phyloP scores from a whole-genome alignment of 176 grass and related monocot genomes.

The Cocos nucifera region DNA sequence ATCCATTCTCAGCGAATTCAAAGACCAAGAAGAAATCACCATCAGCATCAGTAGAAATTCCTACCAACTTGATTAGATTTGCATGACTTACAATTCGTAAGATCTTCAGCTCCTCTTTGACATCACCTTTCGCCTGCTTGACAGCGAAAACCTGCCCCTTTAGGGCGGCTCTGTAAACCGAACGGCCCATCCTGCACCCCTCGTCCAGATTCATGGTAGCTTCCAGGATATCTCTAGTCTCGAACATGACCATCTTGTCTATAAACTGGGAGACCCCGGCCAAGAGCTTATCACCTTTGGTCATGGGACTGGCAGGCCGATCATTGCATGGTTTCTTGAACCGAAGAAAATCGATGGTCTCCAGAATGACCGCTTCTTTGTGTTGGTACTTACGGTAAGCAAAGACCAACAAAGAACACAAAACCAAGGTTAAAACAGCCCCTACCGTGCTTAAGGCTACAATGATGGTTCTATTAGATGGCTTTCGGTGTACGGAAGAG shows the following conservation, averaged over 20 bases:
- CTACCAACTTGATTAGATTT: constrained; percentile 46
- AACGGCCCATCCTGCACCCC: constrained; percentile 23
- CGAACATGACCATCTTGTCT: constrained; percentile 39
- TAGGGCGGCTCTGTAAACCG: constrained; percentile 40
- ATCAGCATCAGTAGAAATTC: constrained; percentile 29
- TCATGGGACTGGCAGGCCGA: not conserved
- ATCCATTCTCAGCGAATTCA: constrained; percentile 57
- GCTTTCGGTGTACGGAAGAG: not conserved
- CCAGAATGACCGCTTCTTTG: constrained; percentile 11
- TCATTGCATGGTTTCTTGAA: constrained; percentile 9
- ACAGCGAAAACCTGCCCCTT: constrained; percentile 42
- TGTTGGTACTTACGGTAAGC: constrained; percentile 17
- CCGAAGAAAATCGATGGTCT: constrained; percentile 16
- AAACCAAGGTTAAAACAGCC: constrained; percentile 19
- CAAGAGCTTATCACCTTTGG: constrained; percentile 35
- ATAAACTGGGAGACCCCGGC: constrained; percentile 56
- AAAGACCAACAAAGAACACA: constrained; percentile 16
- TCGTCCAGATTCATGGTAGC: constrained; percentile 50
- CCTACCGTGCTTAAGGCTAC: constrained; percentile 7
- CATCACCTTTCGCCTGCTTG: constrained; percentile 41
- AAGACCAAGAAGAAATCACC: constrained; percentile 49
- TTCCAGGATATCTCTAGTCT: constrained; percentile 31
- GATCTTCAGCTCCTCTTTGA: constrained; percentile 41
- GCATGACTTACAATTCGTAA: constrained; percentile 56
- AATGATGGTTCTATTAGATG: constrained; percentile 3